Evolutionary conservation across 257 asterid species (phyloP).

Genomic region (Gardenia jasminoides): DNA sequence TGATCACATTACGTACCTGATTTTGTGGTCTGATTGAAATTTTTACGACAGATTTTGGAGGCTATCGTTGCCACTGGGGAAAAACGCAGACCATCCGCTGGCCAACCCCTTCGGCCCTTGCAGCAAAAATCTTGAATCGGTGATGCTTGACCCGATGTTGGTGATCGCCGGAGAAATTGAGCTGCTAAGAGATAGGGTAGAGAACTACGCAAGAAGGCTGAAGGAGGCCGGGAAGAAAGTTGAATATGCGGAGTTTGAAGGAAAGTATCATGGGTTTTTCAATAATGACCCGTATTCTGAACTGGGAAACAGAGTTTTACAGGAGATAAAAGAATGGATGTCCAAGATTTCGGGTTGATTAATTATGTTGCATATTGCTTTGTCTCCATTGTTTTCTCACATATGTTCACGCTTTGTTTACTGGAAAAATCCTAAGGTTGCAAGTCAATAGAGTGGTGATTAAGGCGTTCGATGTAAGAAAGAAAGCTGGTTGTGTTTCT

Average conservation of each 20-base stretch:
- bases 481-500: background rate
- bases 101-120: slow-evolving; percentile 77
- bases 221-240: slow-evolving; percentile 51
- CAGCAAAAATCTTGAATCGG: slow-evolving; percentile 48
- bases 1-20: background rate
- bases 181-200: slow-evolving; percentile 60
- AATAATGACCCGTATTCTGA: slow-evolving; percentile 46
- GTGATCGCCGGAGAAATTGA: slow-evolving; percentile 64
- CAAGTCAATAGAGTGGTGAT: background rate
- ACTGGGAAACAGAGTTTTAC: slow-evolving; percentile 35
- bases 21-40: background rate
- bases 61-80: slow-evolving; percentile 62
- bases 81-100: slow-evolving; percentile 53
- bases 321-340: slow-evolving; percentile 37
- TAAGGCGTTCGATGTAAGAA: background rate
- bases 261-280: slow-evolving; percentile 62
- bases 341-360: background rate
- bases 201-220: slow-evolving; percentile 44
- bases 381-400: background rate
- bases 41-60: slow-evolving; percentile 58
- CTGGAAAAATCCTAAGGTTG: background rate
- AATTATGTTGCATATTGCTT: background rate
- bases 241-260: slow-evolving; percentile 38
- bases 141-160: slow-evolving; percentile 55
- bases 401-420: too few relatives aligned